phyloP scores from a whole-genome alignment of 2,329 filamentous ascomycete species.

The Pseudogymnoascus sp. region DNA sequence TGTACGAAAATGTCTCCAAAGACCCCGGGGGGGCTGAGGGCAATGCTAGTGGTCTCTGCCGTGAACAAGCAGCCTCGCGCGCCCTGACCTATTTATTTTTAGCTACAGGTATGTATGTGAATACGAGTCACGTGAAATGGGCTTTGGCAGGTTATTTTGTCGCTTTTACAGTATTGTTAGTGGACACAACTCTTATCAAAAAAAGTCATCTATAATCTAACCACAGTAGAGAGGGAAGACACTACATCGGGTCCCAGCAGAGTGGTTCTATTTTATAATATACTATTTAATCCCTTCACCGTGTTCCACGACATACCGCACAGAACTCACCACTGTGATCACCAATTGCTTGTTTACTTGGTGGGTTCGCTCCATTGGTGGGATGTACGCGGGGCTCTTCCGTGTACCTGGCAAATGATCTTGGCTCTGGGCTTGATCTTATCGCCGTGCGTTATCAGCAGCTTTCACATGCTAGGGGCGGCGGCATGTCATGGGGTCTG shows the following conservation, averaged over 20 bases:
- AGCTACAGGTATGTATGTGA: too few relatives aligned
- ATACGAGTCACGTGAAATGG: conserved; percentile 6
- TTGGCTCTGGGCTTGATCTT: not conserved
- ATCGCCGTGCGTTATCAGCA: conserved; percentile 9
- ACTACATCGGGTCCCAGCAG: not conserved
- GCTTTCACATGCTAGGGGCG: conserved; percentile 6
- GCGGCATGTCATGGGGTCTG: not conserved
- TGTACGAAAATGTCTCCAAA: not conserved
- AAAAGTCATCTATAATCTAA: too few relatives aligned
- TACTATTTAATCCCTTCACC: not conserved
- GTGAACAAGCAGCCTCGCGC: conserved; percentile 6
- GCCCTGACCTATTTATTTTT: conserved; percentile 5
- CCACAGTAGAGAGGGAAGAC: not conserved
- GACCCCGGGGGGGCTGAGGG: conserved; percentile 2
- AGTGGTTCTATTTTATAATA: not conserved
- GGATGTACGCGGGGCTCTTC: not conserved
- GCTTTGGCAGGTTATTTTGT: not conserved
- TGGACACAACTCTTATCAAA: not conserved
- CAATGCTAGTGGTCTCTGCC: conserved; percentile 8
- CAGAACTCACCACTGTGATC: not conserved
- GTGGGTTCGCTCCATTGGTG: not conserved
- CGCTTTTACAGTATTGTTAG: not conserved
- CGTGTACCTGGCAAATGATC: conserved; percentile 8
- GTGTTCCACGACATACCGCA: not conserved
- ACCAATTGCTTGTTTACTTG: not conserved